These are phyloP conservation scores for Staphylotrichum tortipilum DNA, from an alignment of 495 filamentous ascomycete genomes.

Conservation along the genomic window DNA sequence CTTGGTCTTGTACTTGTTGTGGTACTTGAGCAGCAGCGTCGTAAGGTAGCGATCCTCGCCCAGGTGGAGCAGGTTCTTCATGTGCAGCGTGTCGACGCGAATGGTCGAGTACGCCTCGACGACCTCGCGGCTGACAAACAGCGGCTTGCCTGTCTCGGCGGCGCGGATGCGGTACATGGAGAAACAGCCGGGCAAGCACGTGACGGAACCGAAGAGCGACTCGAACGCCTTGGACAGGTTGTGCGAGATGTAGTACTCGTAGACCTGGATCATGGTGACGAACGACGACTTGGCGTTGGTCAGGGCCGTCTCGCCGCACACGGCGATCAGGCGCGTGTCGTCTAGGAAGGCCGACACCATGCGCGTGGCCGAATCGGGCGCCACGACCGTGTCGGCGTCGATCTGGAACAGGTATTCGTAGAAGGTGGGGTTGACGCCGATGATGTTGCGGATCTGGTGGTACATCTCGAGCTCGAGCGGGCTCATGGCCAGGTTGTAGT, in stretches of 20 bases:
- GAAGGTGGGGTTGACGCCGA: constrained; percentile 95
- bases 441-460: constrained; percentile 98
- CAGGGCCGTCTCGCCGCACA: constrained; percentile 90
- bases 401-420: constrained; percentile 97
- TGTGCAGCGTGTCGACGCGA: constrained; percentile 94
- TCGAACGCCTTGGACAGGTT: constrained; percentile 98
- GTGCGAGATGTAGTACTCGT: constrained; percentile 99
- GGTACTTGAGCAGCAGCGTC: constrained; percentile 85
- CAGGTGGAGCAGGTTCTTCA: constrained; percentile 95
- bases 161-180: constrained; percentile 96
- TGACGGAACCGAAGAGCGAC: constrained; percentile 92
- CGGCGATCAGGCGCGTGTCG: constrained; percentile 83
- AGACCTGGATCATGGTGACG: constrained; percentile 98
- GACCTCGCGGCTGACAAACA: constrained; percentile 90
- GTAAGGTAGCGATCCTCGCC: constrained; percentile 95
- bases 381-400: constrained; percentile 94
- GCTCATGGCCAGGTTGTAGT: constrained; percentile 93
- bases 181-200: constrained; percentile 96
- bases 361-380: constrained; percentile 80
- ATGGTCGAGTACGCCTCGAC: constrained; percentile 80
- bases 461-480: constrained; percentile 97
- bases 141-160: constrained; percentile 83
- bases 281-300: constrained; percentile 89
- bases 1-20: constrained; percentile 94
- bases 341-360: constrained; percentile 87